Percentiles rank a stretch among this genome's conserved stretches.
Evolutionary conservation across 2,329 filamentous ascomycete genomes (phyloP).

Genomic region (Pezicula neosporulosa): DNA sequence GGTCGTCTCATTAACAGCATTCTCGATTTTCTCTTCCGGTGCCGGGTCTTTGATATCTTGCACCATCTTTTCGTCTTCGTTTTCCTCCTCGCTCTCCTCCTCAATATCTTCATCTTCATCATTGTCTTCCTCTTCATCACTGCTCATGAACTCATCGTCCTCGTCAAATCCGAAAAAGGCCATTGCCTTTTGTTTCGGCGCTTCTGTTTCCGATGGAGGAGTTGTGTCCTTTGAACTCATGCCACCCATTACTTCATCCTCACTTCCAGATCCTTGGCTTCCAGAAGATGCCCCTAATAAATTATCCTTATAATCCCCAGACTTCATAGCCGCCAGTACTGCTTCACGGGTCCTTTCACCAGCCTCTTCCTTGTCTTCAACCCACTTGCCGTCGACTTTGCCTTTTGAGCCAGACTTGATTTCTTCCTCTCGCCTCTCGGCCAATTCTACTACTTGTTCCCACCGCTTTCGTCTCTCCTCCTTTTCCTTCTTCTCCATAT

Average conservation of each 20-base stretch:
- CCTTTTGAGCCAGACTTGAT: conserved; percentile 70
- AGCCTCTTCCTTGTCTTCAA: conserved; percentile 90
- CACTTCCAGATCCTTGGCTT: conserved; percentile 21
- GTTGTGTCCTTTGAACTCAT: conserved; percentile 40
- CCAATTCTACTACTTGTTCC: conserved; percentile 82
- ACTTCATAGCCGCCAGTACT: conserved; percentile 67
- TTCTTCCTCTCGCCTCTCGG: conserved; percentile 81
- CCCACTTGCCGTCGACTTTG: conserved; percentile 84
- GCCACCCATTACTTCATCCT: conserved; percentile 26
- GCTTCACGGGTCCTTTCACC: conserved; percentile 78
- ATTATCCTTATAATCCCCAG: conserved; percentile 60
- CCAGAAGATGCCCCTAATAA: conserved; percentile 43
- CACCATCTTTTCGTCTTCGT: conserved; percentile 15
- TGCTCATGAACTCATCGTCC: conserved; percentile 71
- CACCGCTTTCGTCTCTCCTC: conserved; percentile 80
- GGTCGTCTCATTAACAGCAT: conserved; percentile 2
- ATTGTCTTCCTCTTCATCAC: conserved; percentile 51
- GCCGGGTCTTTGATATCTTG: conserved; percentile 9
- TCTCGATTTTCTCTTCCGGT: neutral
- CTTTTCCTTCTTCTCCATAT: conserved; percentile 94
- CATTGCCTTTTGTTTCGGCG: conserved; percentile 28
- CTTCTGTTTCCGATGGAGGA: conserved; percentile 39
- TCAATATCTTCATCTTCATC: conserved; percentile 12
- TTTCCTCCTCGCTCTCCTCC: conserved; percentile 14
- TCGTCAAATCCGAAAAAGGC: conserved; percentile 77